Conservation (phyloP, 2,329 filamentous ascomycete genomes). For the Neofusicoccum kwambonambiense region DNA sequence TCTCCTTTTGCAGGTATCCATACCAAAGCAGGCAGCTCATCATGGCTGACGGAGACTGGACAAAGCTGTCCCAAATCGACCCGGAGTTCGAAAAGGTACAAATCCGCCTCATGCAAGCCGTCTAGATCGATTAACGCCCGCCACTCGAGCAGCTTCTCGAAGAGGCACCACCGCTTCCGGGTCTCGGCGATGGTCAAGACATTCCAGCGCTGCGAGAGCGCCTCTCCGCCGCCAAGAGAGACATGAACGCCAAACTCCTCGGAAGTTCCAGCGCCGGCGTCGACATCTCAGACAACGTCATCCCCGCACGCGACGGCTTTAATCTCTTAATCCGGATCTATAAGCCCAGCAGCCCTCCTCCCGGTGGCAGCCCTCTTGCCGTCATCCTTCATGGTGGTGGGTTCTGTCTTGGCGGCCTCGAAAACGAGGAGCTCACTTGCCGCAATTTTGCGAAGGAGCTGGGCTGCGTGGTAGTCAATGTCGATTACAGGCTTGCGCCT, state of each 20-base stretch:
- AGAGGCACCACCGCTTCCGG: neutral
- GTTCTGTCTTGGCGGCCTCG: conserved; percentile 26
- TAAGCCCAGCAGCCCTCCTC: conserved; percentile 19
- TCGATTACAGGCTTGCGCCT: conserved; percentile 61
- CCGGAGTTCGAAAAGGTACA: neutral
- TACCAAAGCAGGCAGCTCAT: neutral
- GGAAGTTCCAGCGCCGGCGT: conserved; percentile 11
- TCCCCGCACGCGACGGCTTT: conserved; percentile 25
- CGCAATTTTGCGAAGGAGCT: neutral
- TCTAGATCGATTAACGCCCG: neutral
- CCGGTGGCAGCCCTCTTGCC: conserved; percentile 20
- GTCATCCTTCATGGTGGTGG: conserved; percentile 29
- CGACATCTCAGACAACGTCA: conserved; percentile 23
- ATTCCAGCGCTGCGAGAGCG: neutral
- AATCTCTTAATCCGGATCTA: conserved; percentile 26
- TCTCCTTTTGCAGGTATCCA: too few species aligned
- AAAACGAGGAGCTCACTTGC: conserved; percentile 21
- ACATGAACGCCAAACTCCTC: neutral
- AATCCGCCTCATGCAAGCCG: neutral
- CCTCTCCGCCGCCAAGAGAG: neutral
- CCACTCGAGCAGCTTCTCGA: neutral
- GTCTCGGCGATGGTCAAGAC: neutral
- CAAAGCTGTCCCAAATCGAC: neutral
- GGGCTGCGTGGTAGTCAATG: conserved; percentile 42
- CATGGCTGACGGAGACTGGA: neutral